These are phyloP conservation scores for Lepiota subincarnata DNA, from an alignment of 768 basidiomycete genomes.

Conservation along the genomic window DNA sequence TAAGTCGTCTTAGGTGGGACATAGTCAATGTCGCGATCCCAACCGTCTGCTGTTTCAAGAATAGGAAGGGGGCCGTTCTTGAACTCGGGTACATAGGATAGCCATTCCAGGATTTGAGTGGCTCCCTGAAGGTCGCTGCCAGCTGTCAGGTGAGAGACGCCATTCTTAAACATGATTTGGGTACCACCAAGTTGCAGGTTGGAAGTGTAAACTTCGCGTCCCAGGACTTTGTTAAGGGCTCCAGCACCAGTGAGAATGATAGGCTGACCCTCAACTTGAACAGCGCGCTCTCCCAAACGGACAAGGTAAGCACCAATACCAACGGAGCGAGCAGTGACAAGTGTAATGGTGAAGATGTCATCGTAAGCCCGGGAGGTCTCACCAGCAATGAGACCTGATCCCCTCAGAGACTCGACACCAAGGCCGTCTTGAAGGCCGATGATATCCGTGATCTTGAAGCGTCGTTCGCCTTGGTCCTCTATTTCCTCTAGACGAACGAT, in stretches of 20 bases:
- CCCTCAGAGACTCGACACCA: conserved; percentile 93
- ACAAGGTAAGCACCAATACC: conserved; percentile 99
- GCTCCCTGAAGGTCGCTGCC: conserved; percentile 95
- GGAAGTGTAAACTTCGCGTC: conserved; percentile 97
- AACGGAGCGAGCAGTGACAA: conserved; percentile 97
- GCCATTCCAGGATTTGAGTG: conserved; percentile 89
- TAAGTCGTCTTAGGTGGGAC: conserved; percentile 90
- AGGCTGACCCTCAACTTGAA: conserved; percentile 98
- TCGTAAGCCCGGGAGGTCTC: conserved; percentile 98
- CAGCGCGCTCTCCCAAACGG: conserved; percentile 93
- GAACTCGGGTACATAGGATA: conserved; percentile 87
- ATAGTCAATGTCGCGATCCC: conserved; percentile 93
- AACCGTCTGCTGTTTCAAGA: conserved; percentile 64
- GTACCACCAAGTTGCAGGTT: conserved; percentile 98
- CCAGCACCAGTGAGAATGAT: conserved; percentile 98
- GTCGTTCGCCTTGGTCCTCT: conserved; percentile 79
- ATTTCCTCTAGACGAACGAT: conserved; percentile 82
- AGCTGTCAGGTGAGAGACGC: conserved; percentile 94
- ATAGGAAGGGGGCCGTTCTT: conserved; percentile 81
- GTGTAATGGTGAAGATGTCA: conserved; percentile 98
- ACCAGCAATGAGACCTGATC: conserved; percentile 97
- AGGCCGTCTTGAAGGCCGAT: conserved; percentile 97
- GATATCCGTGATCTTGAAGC: conserved; percentile 93
- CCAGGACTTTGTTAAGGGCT: conserved; percentile 97
- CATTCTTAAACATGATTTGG: conserved; percentile 99